phyloP scores from a whole-genome alignment of 352 stramenopile genomes.

The Phytophthora hibernalis region DNA sequence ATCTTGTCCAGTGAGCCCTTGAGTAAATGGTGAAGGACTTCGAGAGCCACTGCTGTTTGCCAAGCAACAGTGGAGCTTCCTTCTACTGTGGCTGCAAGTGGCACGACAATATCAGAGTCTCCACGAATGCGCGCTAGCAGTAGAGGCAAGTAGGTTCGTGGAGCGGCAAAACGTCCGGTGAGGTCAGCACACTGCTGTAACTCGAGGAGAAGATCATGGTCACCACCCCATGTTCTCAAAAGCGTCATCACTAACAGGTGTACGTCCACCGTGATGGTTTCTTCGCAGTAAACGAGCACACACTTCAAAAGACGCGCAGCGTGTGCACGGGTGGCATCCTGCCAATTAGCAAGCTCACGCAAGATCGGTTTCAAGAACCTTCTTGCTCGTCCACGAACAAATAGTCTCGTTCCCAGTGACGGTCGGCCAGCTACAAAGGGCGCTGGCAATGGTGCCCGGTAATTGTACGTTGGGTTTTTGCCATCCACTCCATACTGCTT shows the following conservation, averaged over 20 bases:
- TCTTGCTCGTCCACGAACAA: conserved; percentile 89
- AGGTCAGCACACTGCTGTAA: conserved; percentile 58
- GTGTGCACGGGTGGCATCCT: conserved; percentile 77
- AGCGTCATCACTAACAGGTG: conserved; percentile 80
- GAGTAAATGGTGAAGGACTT: conserved; percentile 63
- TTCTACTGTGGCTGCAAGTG: conserved; percentile 14
- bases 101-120: conserved; percentile 49
- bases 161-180: conserved; percentile 64
- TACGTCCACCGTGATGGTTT: conserved; percentile 92
- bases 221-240: conserved; percentile 53
- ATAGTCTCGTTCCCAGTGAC: conserved; percentile 91
- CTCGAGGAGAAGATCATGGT: conserved; percentile 35
- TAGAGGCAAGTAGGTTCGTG: conserved; percentile 74
- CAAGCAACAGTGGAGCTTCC: conserved; percentile 32
- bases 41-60: conserved; percentile 39
- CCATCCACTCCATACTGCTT: conserved; percentile 96
- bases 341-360: conserved; percentile 93
- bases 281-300: conserved; percentile 94
- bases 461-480: conserved; percentile 87
- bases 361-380: conserved; percentile 92
- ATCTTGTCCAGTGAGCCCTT: conserved; percentile 63
- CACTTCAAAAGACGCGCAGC: conserved; percentile 90
- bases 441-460: conserved; percentile 71
- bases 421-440: conserved; percentile 83
- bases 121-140: conserved; percentile 65